Base-by-base conservation (phyloP, 2,329 filamentous ascomycete species). In the Aspergillus sojae region DNA sequence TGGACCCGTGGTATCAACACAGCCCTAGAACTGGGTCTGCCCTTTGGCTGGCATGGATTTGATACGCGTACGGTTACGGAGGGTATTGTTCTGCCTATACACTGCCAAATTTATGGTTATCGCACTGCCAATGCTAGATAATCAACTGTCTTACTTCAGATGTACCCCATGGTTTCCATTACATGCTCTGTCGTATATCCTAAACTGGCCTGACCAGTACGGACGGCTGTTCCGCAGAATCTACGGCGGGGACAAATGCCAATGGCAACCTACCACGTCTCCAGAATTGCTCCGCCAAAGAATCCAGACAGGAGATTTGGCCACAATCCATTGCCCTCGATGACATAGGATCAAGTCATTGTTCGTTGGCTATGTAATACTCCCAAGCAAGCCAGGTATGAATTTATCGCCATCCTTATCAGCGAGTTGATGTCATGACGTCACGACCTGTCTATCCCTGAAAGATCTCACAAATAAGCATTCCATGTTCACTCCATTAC, bases 1-100 rank as follows among this genome's bases (percentile, higher is more conserved):
- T 54, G 52, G 52, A 54, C 19, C 52, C 52, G 19, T 36, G 52
- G 32, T 5, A 36, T 21, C 16, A 21, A 36, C 52, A 54, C 52
- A 54, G 52, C 52, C 52, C 52, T 54, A 54, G 52, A 36, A 34
- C 19, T 54, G 52, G 52, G 52, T 54, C 52, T 4, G 28, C n/a
- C 30, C 21, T 23, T 28, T 36, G n/a, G 26, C 23, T 9, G 12
- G 12, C 19, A 34, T 34, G 30, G 6, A 36, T 54, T 36, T 54
- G 52, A 36, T 46, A 46, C 43, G 39, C 19, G 16, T 28, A 53
- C 26, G 14, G 16, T 21, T n/a, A 30, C 26, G 5, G 50, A 53
- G 21, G 50, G 30, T 53, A 53, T 34, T 36, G 16, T 54, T 54
- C 50, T 54, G 50, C 50, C 50, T 23, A 54, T 14, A n/a, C 52